phyloP scores from a whole-genome alignment of 176 grass and related monocot species.

The Paspalum vaginatum region DNA sequence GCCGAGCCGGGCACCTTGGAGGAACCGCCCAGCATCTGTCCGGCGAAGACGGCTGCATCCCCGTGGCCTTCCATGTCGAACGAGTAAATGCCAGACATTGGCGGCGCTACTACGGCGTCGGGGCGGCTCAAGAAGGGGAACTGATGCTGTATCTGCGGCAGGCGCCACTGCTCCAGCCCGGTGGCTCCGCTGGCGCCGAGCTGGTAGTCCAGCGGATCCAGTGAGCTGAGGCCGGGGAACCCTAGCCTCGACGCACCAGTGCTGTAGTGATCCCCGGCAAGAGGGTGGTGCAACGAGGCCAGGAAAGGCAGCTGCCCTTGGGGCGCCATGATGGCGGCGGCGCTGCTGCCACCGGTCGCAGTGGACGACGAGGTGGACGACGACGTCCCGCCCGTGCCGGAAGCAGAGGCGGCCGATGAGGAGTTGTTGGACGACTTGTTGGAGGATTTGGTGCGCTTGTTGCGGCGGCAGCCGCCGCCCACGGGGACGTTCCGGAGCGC shows the following conservation, averaged over 20 bases:
- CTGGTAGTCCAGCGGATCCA: conserved; percentile 68
- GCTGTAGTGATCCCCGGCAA: conserved; percentile 55
- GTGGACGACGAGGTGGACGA: conserved; percentile 59
- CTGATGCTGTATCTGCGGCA: conserved; percentile 67
- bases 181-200: conserved; percentile 40
- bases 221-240: conserved; percentile 61
- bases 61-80: conserved; percentile 52
- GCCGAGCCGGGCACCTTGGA: conserved; percentile 55
- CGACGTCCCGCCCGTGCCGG: conserved; percentile 37
- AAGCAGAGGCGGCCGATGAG: conserved; percentile 51
- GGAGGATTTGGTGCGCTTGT: conserved; percentile 86
- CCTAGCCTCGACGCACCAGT: conserved; percentile 61
- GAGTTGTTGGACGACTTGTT: conserved; percentile 45
- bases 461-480: conserved; percentile 86
- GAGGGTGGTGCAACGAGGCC: conserved; percentile 58
- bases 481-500: conserved; percentile 86
- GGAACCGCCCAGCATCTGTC: conserved; percentile 42
- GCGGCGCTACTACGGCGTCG: conserved; percentile 44
- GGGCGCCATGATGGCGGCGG: conserved; percentile 29
- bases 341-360: conserved; percentile 28
- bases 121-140: conserved; percentile 64
- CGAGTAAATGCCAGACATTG: conserved; percentile 57
- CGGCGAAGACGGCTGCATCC: conserved; percentile 42
- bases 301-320: conserved; percentile 66
- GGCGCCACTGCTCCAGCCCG: conserved; percentile 81